Conservation (phyloP, 495 filamentous ascomycete species). For the Rhypophila decipiens region DNA sequence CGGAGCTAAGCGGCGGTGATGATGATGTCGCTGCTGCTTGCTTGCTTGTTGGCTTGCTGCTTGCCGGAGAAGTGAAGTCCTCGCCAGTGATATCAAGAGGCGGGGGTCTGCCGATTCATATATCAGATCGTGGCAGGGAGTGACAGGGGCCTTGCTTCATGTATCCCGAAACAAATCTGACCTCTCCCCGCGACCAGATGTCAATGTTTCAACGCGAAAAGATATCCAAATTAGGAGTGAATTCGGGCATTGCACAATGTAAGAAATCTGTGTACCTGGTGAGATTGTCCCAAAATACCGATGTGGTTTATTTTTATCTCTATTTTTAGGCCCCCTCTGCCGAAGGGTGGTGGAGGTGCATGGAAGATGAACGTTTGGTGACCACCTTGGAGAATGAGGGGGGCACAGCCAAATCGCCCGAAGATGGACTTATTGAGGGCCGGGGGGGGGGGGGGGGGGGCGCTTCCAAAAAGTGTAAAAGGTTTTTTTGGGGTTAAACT, state of each 20-base stretch:
- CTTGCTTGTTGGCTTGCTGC: too few species aligned
- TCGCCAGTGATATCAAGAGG: not conserved
- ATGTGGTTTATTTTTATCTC: not conserved
- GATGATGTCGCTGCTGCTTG: not conserved
- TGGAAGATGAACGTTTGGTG: not conserved
- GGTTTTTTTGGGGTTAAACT: too few species aligned
- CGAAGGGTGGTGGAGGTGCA: not conserved
- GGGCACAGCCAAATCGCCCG: not conserved
- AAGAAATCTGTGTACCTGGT: not conserved
- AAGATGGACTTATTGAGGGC: too few species aligned
- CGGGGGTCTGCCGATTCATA: not conserved
- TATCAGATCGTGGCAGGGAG: not conserved
- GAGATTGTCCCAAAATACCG: not conserved
- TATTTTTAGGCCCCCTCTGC: not conserved
- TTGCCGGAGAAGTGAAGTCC: not conserved
- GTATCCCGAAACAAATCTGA: not conserved
- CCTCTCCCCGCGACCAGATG: not conserved
- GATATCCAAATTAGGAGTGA: not conserved
- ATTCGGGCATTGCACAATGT: not conserved
- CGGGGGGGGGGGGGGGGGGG: too few species aligned
- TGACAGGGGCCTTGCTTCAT: not conserved
- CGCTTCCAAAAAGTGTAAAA: too few species aligned
- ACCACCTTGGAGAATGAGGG: not conserved
- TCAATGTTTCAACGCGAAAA: not conserved
- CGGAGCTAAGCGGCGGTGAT: too few species aligned